phyloP scores from a whole-genome alignment of 2,329 filamentous ascomycete species.

The Cercospora sp. region DNA sequence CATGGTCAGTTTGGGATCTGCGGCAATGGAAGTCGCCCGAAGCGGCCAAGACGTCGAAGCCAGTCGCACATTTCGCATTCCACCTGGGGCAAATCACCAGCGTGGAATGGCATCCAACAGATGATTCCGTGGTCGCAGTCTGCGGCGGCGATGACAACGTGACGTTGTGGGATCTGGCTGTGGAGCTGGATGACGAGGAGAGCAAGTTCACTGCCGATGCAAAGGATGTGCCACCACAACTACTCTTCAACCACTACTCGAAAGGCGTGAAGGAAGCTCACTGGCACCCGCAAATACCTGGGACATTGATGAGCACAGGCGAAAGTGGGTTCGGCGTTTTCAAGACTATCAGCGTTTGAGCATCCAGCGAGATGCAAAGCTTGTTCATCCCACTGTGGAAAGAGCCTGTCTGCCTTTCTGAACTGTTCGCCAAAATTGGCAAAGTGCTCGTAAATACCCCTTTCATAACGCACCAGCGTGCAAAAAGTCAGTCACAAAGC shows the following conservation, averaged over 20 bases:
- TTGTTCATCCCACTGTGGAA: not conserved
- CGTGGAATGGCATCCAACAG: conserved; percentile 95
- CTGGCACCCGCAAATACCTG: conserved; percentile 96
- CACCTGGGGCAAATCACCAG: conserved; percentile 96
- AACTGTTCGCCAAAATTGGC: not conserved
- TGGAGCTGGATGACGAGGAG: conserved; percentile 96
- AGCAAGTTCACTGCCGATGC: conserved; percentile 84
- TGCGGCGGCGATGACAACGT: conserved; percentile 91
- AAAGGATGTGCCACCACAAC: conserved; percentile 86
- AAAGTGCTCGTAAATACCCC: not conserved
- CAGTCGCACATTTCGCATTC: conserved; percentile 91
- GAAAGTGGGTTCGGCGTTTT: conserved; percentile 70
- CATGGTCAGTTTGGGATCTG: conserved; percentile 95
- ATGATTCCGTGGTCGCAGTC: conserved; percentile 92
- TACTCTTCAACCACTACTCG: conserved; percentile 96
- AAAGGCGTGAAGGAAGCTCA: conserved; percentile 93
- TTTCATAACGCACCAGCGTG: not conserved
- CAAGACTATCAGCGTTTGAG: conserved; percentile 45
- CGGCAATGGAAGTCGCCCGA: conserved; percentile 77
- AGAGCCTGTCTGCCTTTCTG: not conserved
- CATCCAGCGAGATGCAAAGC: not conserved
- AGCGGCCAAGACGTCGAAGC: conserved; percentile 59
- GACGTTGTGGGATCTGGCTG: conserved; percentile 93
- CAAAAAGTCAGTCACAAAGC: not conserved
- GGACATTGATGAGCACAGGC: conserved; percentile 84